Evolutionary conservation across 2,329 filamentous ascomycete genomes (phyloP).

Genomic region (Aspergillus sp.): DNA sequence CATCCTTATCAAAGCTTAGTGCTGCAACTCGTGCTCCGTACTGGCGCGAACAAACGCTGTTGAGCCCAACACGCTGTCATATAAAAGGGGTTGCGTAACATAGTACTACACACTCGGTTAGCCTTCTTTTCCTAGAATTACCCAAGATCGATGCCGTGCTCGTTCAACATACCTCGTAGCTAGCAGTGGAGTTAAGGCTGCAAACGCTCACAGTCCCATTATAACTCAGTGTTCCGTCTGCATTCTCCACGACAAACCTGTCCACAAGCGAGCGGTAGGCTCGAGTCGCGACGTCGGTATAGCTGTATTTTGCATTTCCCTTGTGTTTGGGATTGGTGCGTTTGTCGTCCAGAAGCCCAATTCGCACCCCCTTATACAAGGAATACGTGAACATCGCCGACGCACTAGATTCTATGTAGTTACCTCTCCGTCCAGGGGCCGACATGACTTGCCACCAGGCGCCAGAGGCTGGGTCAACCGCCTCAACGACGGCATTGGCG

Average conservation of each 20-base stretch:
- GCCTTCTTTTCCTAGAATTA: neutral
- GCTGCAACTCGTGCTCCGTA: conserved; percentile 24
- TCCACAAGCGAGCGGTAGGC: conserved; percentile 47
- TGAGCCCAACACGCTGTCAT: conserved; percentile 26
- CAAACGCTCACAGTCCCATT: conserved; percentile 56
- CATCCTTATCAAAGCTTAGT: neutral
- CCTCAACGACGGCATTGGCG: conserved; percentile 42
- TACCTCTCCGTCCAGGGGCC: conserved; percentile 50
- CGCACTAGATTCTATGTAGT: conserved; percentile 62
- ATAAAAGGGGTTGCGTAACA: conserved; percentile 23
- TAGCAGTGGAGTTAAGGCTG: conserved; percentile 48
- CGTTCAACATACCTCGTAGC: conserved; percentile 47
- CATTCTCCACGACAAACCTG: conserved; percentile 48
- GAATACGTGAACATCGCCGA: conserved; percentile 60
- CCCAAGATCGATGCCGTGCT: neutral
- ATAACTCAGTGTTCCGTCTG: conserved; percentile 52
- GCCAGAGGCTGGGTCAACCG: conserved; percentile 45
- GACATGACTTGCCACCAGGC: conserved; percentile 63
- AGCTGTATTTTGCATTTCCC: conserved; percentile 18
- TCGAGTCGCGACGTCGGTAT: conserved; percentile 41
- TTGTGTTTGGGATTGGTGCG: neutral
- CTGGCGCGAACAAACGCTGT: conserved; percentile 28
- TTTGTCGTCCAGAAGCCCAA: conserved; percentile 31
- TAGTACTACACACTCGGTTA: conserved; percentile 23
- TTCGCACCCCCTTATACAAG: conserved; percentile 48